Percentiles rank a stretch among this genome's conserved stretches.
Conservation (phyloP, 1,139 yeast genomes). For the Magnusiomyces magnusii region DNA sequence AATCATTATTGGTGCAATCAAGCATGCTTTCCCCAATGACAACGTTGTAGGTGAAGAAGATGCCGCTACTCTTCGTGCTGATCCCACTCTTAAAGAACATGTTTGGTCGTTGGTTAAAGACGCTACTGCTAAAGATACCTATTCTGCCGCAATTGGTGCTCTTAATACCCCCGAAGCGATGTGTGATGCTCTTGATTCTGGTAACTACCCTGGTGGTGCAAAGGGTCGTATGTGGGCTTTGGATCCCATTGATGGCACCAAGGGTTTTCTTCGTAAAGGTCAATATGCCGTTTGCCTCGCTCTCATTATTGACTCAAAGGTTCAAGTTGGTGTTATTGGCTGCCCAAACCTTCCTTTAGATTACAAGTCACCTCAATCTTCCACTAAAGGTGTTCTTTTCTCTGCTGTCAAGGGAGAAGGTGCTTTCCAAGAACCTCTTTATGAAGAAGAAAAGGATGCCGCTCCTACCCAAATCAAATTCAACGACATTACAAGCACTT, state of each 20-base stretch:
- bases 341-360: slow-evolving; percentile 79
- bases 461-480: slow-evolving; percentile 28
- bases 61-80: slow-evolving; percentile 52
- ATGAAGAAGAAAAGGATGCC: slow-evolving; percentile 9
- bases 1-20: slow-evolving; percentile 74
- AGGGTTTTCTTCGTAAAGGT: slow-evolving; percentile 91
- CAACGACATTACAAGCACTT: slow-evolving; percentile 29
- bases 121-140: slow-evolving; percentile 27
- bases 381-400: slow-evolving; percentile 56
- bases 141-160: slow-evolving; percentile 25
- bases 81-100: slow-evolving; percentile 40
- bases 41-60: slow-evolving; percentile 94
- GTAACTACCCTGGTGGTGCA: slow-evolving; percentile 68
- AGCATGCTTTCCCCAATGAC: slow-evolving; percentile 71
- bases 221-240: slow-evolving; percentile 90
- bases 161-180: slow-evolving; percentile 45
- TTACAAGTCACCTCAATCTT: slow-evolving; percentile 32
- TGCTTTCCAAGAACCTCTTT: slow-evolving; percentile 40
- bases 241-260: slow-evolving; percentile 98
- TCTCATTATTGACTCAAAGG: slow-evolving; percentile 74
- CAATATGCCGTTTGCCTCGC: slow-evolving; percentile 97
- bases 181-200: slow-evolving; percentile 64
- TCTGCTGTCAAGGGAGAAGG: slow-evolving; percentile 73
- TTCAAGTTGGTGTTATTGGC: slow-evolving; percentile 86
- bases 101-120: slow-evolving; percentile 33